A percentile compares a stretch with the other conserved stretches of the same genome.
phyloP scores from a whole-genome alignment of 1,284 basidiomycete genomes.

The Moniliophthora roreri region DNA sequence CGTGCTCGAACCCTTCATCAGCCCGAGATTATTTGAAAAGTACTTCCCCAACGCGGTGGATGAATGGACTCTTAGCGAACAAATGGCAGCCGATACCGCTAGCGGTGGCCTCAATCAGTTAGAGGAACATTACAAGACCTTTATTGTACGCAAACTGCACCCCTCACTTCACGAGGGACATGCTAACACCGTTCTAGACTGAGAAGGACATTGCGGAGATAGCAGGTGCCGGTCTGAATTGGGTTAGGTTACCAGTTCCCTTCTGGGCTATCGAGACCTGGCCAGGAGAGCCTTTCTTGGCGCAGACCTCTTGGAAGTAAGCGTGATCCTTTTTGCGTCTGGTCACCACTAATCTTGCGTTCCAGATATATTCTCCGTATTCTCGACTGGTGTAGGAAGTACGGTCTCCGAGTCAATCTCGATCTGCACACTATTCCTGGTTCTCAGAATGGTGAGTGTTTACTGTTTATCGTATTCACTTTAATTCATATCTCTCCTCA shows the following conservation, averaged over 20 bases:
- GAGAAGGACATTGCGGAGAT: constrained; percentile 90
- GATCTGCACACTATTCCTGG: constrained; percentile 84
- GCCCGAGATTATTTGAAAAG: constrained; percentile 74
- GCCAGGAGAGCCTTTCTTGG: constrained; percentile 78
- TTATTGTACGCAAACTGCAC: constrained; percentile 55
- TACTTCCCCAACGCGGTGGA: constrained; percentile 65
- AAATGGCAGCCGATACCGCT: constrained; percentile 66
- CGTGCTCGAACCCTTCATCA: constrained; percentile 81
- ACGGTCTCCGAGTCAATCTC: constrained; percentile 83
- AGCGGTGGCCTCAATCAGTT: constrained; percentile 59
- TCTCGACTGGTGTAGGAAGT: constrained; percentile 85
- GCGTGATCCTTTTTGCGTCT: constrained; percentile 28
- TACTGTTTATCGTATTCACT: constrained; percentile 25
- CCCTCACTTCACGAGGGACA: constrained; percentile 3
- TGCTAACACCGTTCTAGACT: constrained; percentile 50
- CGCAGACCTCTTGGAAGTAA: constrained; percentile 73
- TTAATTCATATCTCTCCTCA: constrained; percentile 45
- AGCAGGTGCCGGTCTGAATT: constrained; percentile 88
- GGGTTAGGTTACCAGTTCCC: constrained; percentile 81
- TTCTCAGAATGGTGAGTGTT: constrained; percentile 63
- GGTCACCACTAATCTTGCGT: constrained; percentile 17
- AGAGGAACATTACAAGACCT: constrained; percentile 80
- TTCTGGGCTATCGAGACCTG: constrained; percentile 86
- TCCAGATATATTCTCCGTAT: constrained; percentile 73
- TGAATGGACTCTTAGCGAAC: constrained; percentile 73